Conservation (phyloP, 768 basidiomycete species). For the Astraeus odoratus region DNA sequence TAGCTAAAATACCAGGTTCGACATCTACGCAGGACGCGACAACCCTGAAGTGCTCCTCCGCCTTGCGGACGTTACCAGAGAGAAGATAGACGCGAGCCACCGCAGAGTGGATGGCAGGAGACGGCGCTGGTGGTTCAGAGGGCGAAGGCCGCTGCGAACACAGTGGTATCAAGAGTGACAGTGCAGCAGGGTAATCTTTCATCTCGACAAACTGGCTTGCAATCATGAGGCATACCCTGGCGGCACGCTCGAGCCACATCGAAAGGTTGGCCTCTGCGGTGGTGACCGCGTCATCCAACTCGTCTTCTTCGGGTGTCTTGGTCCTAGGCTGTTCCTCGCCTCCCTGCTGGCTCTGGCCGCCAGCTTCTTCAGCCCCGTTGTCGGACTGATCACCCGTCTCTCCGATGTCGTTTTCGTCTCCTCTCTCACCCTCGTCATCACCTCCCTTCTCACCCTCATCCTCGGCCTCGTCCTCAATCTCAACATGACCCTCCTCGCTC, state of each 20-base stretch:
- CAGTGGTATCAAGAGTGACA: conserved; percentile 61
- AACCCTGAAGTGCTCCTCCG: conserved; percentile 46
- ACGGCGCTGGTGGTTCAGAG: conserved; percentile 19
- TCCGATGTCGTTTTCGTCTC: not conserved
- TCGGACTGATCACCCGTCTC: not conserved
- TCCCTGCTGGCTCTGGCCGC: conserved; percentile 5
- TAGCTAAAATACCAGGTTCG: conserved; percentile 39
- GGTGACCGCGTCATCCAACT: conserved; percentile 13
- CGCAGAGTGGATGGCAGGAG: conserved; percentile 58
- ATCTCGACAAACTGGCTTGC: conserved; percentile 81
- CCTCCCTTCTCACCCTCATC: not conserved
- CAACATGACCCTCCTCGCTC: not conserved
- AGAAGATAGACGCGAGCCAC: conserved; percentile 73
- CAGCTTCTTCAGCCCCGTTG: conserved; percentile 1
- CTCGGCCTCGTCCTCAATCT: not conserved
- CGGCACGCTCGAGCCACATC: conserved; percentile 83
- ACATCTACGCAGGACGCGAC: conserved; percentile 36
- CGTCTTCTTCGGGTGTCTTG: conserved; percentile 1
- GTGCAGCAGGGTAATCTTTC: conserved; percentile 74
- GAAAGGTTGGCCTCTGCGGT: conserved; percentile 31
- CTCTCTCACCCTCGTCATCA: not conserved
- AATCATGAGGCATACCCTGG: conserved; percentile 68
- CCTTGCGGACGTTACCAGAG: conserved; percentile 55
- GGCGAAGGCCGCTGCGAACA: conserved; percentile 33
- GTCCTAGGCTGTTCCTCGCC: not conserved